A percentile compares a stretch with the other conserved stretches of the same genome.
Conservation (phyloP, 345 rosid genomes). For the Carallia brachiata region DNA sequence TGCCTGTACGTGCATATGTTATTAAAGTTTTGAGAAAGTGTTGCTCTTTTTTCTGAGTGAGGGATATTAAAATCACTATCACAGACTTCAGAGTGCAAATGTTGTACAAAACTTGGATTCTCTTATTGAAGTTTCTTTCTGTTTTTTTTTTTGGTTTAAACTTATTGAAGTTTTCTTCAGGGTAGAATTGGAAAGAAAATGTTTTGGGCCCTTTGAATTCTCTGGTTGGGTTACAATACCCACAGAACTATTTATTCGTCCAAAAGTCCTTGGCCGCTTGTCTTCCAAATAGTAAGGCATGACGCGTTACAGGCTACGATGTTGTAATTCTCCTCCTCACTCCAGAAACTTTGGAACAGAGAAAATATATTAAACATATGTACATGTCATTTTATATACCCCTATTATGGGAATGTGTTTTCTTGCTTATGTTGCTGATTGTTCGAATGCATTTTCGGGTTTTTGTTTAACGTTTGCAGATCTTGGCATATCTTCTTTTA, state of each 20-base stretch:
- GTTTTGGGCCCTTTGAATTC: background rate
- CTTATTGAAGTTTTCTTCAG: background rate
- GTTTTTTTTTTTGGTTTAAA: too few relatives aligned
- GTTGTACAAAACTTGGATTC: background rate
- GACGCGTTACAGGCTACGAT: too few relatives aligned
- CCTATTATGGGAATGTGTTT: background rate
- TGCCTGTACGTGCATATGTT: constrained; percentile 1
- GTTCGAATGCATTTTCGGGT: constrained; percentile 3
- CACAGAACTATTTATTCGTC: background rate
- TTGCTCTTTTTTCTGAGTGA: constrained; percentile 10
- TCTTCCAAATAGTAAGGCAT: too few relatives aligned
- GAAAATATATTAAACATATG: too few relatives aligned
- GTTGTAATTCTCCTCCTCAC: too few relatives aligned
- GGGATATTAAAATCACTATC: too few relatives aligned
- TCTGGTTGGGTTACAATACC: too few relatives aligned
- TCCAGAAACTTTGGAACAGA: too few relatives aligned
- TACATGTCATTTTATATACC: background rate
- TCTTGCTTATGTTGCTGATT: background rate
- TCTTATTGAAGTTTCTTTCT: background rate
- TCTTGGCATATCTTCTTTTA: constrained; percentile 76
- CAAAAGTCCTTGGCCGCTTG: background rate
- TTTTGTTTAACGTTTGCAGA: constrained; percentile 38
- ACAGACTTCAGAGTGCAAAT: background rate
- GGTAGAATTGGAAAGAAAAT: background rate
- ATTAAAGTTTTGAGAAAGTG: background rate